Conservation (phyloP, 176 grass and related monocot species). For the Raddia guianensis region DNA sequence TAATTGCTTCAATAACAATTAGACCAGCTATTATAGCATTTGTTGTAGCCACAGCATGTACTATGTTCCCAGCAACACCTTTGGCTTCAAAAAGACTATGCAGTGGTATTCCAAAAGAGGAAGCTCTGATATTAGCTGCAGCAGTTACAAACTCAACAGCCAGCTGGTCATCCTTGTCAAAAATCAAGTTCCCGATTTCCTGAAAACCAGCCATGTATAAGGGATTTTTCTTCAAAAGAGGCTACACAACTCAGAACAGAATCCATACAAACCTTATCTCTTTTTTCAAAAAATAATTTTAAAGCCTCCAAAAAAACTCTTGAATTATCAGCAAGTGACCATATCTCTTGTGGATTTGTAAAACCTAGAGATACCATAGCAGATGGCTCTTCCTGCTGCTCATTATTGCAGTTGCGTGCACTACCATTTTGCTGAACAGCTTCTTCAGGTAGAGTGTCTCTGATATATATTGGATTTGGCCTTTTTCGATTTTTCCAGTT, state of each 20-base stretch:
- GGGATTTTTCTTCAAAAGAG: not conserved
- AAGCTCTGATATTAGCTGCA: constrained; percentile 96
- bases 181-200: constrained; percentile 87
- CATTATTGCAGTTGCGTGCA: constrained; percentile 30
- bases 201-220: constrained; percentile 40
- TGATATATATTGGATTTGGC: constrained; percentile 73
- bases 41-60: constrained; percentile 98
- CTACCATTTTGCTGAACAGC: constrained; percentile 56
- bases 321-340: constrained; percentile 86
- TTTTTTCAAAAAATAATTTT: constrained; percentile 83
- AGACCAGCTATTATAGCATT: constrained; percentile 97
- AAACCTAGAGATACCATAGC: constrained; percentile 77
- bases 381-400: constrained; percentile 50
- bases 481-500: constrained; percentile 87
- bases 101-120: constrained; percentile 87
- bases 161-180: constrained; percentile 98
- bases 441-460: constrained; percentile 59
- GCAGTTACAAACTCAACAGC: constrained; percentile 95
- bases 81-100: constrained; percentile 99
- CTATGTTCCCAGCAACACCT: constrained; percentile 99
- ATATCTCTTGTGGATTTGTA: constrained; percentile 90
- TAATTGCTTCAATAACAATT: constrained; percentile 97
- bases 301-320: constrained; percentile 87
- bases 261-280: constrained; percentile 62
- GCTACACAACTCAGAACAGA: not conserved